Evolutionary conservation across 2,329 filamentous ascomycete genomes (phyloP), one percentile per base, ranked within the genome.

Genomic region (Sphaerulina populicola): DNA sequence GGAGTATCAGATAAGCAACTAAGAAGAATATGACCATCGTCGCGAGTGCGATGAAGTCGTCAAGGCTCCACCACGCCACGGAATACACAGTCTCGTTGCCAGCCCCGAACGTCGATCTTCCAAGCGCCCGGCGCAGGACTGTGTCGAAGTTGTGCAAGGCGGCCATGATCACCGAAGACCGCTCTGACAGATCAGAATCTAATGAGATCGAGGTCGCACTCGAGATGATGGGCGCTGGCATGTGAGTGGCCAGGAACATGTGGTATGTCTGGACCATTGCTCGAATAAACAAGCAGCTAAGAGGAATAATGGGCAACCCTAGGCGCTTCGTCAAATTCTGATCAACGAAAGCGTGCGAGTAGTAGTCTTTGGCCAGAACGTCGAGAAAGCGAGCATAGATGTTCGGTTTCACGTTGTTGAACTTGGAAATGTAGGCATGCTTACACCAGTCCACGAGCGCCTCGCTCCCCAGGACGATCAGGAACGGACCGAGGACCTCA

Each of bases 381-480:
- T 98, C 94, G 12, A 97, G 78, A 65, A 93, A 95, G 21, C 89
- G 82, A 47, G 82, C 80, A 68, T 98, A 98, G 50, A 98, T 86
- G 6, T 79, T 81, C 2, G 93, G 93, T 57, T 93, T 91, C 60
- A 90, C 89, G 62, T 94, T 95, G 75, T 98, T 98, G 74, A 98
- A 98, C 66, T 98, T 98, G 66, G 84, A 90, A 66, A 98, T 94
- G 66, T 97, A 98, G 18, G 88, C 88, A 66, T 98, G 94, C 69
- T 98, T 98, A 68, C 96, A 80, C 80, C 87, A 90, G 69, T 98
- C 93, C 1, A 98, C 93, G 7, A 95, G 72, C 83, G 96, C 96
- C 71, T 98, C 93, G 56, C 89, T 95, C 1, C 90, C 91, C 6
- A 98, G 79, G 0, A 98, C 94, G 6, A 98, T 82, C 10, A 98